A percentile compares a stretch with the other conserved stretches of the same genome.
phyloP scores from a whole-genome alignment of 768 basidiomycete species.

The Boletus sp. region DNA sequence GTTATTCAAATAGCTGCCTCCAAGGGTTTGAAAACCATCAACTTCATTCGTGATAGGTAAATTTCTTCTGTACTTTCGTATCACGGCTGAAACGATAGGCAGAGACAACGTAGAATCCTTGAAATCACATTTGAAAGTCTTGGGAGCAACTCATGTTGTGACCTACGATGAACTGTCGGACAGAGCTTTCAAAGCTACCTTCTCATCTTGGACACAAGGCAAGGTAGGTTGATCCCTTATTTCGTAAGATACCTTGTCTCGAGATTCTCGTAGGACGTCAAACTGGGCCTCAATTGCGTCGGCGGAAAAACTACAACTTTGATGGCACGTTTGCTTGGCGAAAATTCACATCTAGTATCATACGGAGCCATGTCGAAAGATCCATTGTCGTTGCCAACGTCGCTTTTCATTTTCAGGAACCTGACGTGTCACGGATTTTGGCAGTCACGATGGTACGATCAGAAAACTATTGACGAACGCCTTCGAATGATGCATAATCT shows the following conservation, averaged over 20 bases:
- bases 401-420: slow-evolving; percentile 83
- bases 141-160: slow-evolving; percentile 76
- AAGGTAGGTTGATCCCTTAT: slow-evolving; percentile 41
- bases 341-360: slow-evolving; percentile 72
- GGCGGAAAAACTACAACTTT: slow-evolving; percentile 65
- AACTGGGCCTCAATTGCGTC: slow-evolving; percentile 56
- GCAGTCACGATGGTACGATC: slow-evolving; percentile 69
- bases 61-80: background rate
- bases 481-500: slow-evolving; percentile 51
- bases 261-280: slow-evolving; percentile 33
- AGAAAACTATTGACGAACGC: slow-evolving; percentile 48
- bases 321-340: slow-evolving; percentile 68
- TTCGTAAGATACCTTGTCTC: slow-evolving; percentile 7
- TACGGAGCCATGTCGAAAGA: slow-evolving; percentile 92
- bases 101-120: slow-evolving; percentile 56
- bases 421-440: slow-evolving; percentile 76
- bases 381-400: slow-evolving; percentile 73
- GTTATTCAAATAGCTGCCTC: slow-evolving; percentile 84
- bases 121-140: slow-evolving; percentile 46
- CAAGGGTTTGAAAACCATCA: slow-evolving; percentile 72
- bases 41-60: slow-evolving; percentile 74
- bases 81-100: background rate
- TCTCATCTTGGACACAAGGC: slow-evolving; percentile 64
- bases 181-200: slow-evolving; percentile 47
- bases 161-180: slow-evolving; percentile 75